Base-by-base conservation (phyloP, 345 rosid species). In the Linum lewisii region DNA sequence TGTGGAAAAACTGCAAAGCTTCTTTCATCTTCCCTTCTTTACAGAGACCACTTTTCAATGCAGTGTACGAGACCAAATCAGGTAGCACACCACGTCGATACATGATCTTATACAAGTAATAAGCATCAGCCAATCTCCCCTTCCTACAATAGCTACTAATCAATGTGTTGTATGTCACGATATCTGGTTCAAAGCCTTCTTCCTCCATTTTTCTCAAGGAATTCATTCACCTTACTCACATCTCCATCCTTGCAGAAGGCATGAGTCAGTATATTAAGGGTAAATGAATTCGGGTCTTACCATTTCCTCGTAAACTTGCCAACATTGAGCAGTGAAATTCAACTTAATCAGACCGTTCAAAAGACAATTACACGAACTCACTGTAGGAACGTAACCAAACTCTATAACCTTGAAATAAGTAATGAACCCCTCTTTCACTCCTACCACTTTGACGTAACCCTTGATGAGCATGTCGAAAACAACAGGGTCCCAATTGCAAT, bases 131-230 rank as follows among this genome's bases (percentile, higher is more conserved):
- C 75, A 92, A 66, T 68, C 76, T 84, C 54, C 90, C 82, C 66
- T 77, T 79, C 59, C 77, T 65, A 70, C 95, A 92, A 61, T 84
- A 92, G 75, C 88, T 80, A 77, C 77, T 68, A 36, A 92, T 81
- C 71, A 92, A 58, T 0, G 95, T 88, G 53, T 92, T 92, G 61
- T 88, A 92, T 5, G 98, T 86, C 38, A 92, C 97, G 60, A 86
- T 67, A 74, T 92, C 96, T 0, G 89, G 95, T 69, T 81, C 90
- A 66, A 88, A 92, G 0, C 97, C 98, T 79, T 88, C 97, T 71
- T 92, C 98, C 64, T 92, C 98, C 86, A 92, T 86, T 76, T 74
- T 84, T 79, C n/a, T 92, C 97, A 70, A 92, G 45, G 63, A 92
- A 92, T 5, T 78, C 87, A 66, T 80, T 72, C 71, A 88, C 86